Conservation (phyloP, 106 monocot genomes). For the Hemerocallis citrina region DNA sequence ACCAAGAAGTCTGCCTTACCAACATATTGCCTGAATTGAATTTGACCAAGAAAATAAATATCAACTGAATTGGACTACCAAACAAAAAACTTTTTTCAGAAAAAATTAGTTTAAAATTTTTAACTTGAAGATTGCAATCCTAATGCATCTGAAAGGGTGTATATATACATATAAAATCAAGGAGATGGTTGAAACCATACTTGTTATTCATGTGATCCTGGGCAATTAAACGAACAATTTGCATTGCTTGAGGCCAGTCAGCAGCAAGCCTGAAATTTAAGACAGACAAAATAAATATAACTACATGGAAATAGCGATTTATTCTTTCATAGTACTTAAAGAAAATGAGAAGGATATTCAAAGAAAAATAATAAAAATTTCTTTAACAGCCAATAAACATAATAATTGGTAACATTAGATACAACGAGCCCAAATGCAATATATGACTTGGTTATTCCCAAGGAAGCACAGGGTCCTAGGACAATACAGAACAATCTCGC, state of each 20-base stretch:
- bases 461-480: no score
- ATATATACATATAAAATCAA: background rate
- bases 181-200: conserved; percentile 11
- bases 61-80: background rate
- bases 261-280: conserved; percentile 68
- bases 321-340: no score
- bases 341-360: no score
- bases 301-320: no score
- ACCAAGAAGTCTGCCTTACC: conserved; percentile 93
- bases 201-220: conserved; percentile 99
- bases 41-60: background rate
- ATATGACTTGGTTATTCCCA: no score
- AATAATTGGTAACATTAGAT: no score
- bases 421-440: no score
- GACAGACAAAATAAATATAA: background rate
- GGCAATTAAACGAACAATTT: conserved; percentile 92
- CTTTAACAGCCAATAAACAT: no score
- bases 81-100: background rate
- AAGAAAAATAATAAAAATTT: no score
- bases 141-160: background rate
- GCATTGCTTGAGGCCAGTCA: conserved; percentile 94
- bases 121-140: background rate
- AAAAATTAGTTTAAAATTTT: no score
- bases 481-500: no score
- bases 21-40: conserved; percentile 65